These are phyloP conservation scores for Spergularia azorica DNA, from an alignment of 179 eudicot genomes.

Conservation along the genomic window DNA sequence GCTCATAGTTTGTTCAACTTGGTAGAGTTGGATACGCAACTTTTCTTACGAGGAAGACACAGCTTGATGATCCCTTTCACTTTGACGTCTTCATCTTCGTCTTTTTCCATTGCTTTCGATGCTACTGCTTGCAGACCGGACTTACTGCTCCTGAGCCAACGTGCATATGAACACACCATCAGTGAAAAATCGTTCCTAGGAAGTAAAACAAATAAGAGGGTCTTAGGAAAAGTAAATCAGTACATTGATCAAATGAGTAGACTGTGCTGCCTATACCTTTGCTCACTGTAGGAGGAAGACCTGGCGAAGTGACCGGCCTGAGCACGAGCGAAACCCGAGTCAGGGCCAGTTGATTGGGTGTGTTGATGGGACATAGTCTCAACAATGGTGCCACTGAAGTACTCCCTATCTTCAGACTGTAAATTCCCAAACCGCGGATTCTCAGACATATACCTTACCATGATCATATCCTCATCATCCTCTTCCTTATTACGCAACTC, in stretches of 20 bases:
- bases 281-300: constrained; percentile 79
- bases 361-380: constrained; percentile 50
- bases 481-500: constrained; percentile 5
- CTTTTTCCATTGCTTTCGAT: constrained; percentile 33
- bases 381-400: constrained; percentile 87
- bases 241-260: no score
- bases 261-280: constrained; percentile 45
- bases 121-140: constrained; percentile 34
- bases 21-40: constrained; percentile 24
- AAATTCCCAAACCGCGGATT: constrained; percentile 84
- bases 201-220: no score
- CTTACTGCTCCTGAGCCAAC: constrained; percentile 26
- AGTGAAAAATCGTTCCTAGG: no score
- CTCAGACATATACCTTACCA: constrained; percentile 81
- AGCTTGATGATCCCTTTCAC: constrained; percentile 41
- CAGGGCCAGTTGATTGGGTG: neutral
- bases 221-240: no score
- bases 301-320: constrained; percentile 42
- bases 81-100: constrained; percentile 21
- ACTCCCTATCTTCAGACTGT: constrained; percentile 83
- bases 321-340: constrained; percentile 11
- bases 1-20: constrained; percentile 26
- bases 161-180: neutral
- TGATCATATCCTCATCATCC: constrained; percentile 53
- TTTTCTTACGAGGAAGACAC: constrained; percentile 54